Evolutionary conservation across 306 rosid species (phyloP), one percentile per base, ranked within the genome.

Genomic region (Malus sylvestris): DNA sequence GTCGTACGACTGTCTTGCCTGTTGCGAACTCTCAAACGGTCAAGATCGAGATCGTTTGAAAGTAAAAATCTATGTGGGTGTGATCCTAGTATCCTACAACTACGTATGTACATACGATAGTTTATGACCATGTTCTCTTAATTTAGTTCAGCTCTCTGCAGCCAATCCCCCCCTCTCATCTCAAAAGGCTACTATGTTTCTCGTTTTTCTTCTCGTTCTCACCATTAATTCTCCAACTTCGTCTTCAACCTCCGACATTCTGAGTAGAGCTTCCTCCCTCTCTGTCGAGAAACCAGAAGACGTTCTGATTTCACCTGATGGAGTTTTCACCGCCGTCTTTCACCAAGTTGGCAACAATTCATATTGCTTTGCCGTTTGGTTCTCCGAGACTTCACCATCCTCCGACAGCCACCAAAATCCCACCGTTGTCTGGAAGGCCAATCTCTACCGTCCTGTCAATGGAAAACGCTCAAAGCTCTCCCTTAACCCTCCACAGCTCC

Each of bases 341-440:
- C 75, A 66, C 3, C 51, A 78, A 7, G 82, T 86, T 0, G 96
- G 89, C 4, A 45, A 61, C 38, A 90, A 90, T n/a, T 86, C 96
- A 1, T 88, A 78, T 57, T 79, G 83, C 80, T 88, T 88, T n/a
- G 92, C 88, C 55, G 19, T 90, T 55, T 86, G 92, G 89, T 90
- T 78, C 69, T 71, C 64, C 1, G 79, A 70, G 10, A 81, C 85
- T 30, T 33, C 84, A 32, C 23, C 82, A 10, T 3, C 22, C 15
- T 15, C 79, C 14, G 23, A 57, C 11, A 25, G 10, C 3, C 2
- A 20, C 30, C 45, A 11, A 30, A 63, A 67, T 67, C 76, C 35
- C 2, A 81, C 89, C 23, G n/a, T 81, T 1, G 86, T 88, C 13
- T 90, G 91, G 91, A 85, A 57, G 82, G 92, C 91, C 0, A 86